Base-by-base conservation (phyloP, 345 rosid species). In the Brassica juncea region DNA sequence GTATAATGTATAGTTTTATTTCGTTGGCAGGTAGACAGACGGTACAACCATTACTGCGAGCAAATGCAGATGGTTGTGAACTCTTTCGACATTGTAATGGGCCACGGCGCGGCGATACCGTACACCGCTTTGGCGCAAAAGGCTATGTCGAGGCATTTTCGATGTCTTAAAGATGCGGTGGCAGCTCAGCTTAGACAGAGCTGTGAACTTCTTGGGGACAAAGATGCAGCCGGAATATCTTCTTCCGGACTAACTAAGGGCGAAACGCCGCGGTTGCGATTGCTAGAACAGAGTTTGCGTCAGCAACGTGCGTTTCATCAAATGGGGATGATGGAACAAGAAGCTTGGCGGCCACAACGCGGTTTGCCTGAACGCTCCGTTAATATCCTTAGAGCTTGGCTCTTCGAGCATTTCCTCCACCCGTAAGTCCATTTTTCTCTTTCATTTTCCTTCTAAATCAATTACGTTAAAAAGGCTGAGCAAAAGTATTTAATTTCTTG, bases 311-410 rank as follows among this genome's bases (percentile, higher is more conserved):
- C 92, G 19, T 95, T 90, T 79, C 93, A 95, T 75, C 98, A 89
- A 78, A 90, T 94, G 97, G 94, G 98, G 2, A 92, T 92, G 97
- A 89, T 95, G 92, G 98, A 94, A 49, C 95, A 92, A 77, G 98
- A 94, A 83, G 96, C 97, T 19, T 92, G 99, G 99, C 85, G 99
- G 42, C 97, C 98, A 5, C 98, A 94, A 77, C 82, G 99, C 52
- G 98, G 99, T 80, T 77, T 94, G 83, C 99, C 99, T 16, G 99
- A 94, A 76, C 86, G 97, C 61, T 92, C 99, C 12, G 98, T 94
- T 84, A 92, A 86, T 88, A 88, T 92, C 71, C 83, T 94, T 65
- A 82, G 99, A 68, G 97, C 99, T 39, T 94, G 99, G 99, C 99
- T 94, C 78, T 94, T 92, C 49, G 98, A 94, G 84, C 99, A 94